These are phyloP conservation scores for Leishmania tarentolae DNA, from an alignment of 208 protist species.

Conservation along the genomic window DNA sequence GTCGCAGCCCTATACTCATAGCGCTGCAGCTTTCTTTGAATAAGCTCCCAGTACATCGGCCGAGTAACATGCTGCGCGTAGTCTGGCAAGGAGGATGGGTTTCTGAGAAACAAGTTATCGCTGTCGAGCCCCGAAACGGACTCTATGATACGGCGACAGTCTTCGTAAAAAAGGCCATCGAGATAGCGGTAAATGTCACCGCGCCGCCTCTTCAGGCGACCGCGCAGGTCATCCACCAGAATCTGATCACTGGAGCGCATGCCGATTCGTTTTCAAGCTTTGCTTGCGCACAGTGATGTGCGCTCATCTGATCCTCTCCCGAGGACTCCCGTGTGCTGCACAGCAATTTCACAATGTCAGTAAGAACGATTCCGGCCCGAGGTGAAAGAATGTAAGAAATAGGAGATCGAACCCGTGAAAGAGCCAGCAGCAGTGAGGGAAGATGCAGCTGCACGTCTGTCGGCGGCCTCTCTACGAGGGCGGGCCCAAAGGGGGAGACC, in stretches of 20 bases:
- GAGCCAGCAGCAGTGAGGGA: neutral
- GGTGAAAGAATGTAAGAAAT: neutral
- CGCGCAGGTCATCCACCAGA: constrained; percentile 29
- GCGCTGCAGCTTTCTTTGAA: constrained; percentile 54
- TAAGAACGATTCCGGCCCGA: neutral
- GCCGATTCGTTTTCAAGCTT: neutral
- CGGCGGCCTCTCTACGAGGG: neutral
- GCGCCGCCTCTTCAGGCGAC: constrained; percentile 58
- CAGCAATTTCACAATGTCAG: neutral
- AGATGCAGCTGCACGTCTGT: too few relatives aligned
- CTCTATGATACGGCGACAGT: constrained; percentile 50
- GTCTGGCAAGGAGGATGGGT: constrained; percentile 54
- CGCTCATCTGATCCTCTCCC: neutral
- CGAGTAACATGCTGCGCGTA: constrained; percentile 47
- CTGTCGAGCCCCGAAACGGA: constrained; percentile 40
- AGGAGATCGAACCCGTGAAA: too few relatives aligned
- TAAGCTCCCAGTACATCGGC: constrained; percentile 74
- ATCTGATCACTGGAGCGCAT: constrained; percentile 11
- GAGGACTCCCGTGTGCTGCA: neutral
- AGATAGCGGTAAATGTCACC: constrained; percentile 55
- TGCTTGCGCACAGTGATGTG: neutral
- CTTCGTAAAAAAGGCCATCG: constrained; percentile 63
- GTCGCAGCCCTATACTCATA: constrained; percentile 61
- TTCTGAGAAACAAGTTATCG: constrained; percentile 47
- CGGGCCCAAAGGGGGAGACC: neutral